Evolutionary conservation across 306 rosid species (phyloP).

Genomic region (Potentilla sterilis): DNA sequence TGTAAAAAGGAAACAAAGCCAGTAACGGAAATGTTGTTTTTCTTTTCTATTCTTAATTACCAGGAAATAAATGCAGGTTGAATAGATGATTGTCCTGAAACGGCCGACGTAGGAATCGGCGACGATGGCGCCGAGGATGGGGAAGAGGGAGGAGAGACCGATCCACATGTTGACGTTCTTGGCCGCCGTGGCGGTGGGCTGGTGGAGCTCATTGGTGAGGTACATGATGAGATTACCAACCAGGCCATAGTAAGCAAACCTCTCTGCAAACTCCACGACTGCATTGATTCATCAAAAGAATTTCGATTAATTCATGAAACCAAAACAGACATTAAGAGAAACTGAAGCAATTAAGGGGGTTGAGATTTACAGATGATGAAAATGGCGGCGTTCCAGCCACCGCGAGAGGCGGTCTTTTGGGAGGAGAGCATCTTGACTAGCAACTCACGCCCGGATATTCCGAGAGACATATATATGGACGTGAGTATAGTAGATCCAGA

Average conservation of each 20-base stretch:
- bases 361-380: constrained; percentile 19
- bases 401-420: background rate
- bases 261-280: constrained; percentile 45
- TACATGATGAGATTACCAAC: constrained; percentile 29
- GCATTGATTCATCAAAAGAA: background rate
- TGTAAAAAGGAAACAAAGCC: background rate
- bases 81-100: constrained; percentile 50
- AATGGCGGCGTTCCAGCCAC: constrained; percentile 26
- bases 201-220: constrained; percentile 42
- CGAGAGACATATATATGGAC: background rate
- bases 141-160: constrained; percentile 52
- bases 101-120: constrained; percentile 64
- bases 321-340: background rate
- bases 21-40: background rate
- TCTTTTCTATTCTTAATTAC: constrained; percentile 18
- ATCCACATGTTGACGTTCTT: constrained; percentile 64
- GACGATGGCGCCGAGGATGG: constrained; percentile 54
- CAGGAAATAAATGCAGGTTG: constrained; percentile 46
- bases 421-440: background rate
- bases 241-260: constrained; percentile 36
- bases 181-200: constrained; percentile 41
- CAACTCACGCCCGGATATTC: background rate
- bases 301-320: background rate
- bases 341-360: background rate
- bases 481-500: background rate